A percentile compares a stretch with the other conserved stretches of the same genome.
phyloP scores from a whole-genome alignment of 805 yeast species.

The Sugiyamaella lignohabitans region DNA sequence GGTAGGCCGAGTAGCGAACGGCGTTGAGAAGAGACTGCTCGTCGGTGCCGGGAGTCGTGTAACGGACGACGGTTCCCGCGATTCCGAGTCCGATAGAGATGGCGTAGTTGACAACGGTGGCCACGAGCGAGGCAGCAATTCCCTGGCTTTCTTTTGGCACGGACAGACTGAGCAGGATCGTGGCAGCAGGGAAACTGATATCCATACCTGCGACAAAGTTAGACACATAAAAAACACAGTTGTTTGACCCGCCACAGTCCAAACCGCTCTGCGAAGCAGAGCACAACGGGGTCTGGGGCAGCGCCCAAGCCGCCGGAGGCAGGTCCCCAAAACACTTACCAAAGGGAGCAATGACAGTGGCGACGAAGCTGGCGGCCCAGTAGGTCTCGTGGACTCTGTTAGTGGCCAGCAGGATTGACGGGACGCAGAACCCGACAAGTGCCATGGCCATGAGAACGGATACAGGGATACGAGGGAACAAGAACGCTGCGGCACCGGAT shows the following conservation, averaged over 20 bases:
- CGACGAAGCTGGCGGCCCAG: slow-evolving; percentile 52
- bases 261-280: too few species aligned
- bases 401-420: slow-evolving; percentile 45
- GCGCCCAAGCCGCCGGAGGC: too few species aligned
- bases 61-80: slow-evolving; percentile 58
- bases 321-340: too few species aligned
- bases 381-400: slow-evolving; percentile 40
- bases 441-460: slow-evolving; percentile 24
- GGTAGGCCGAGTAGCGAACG: slow-evolving; percentile 51
- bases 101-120: slow-evolving; percentile 66
- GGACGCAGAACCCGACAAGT: slow-evolving; percentile 48
- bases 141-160: slow-evolving; percentile 66
- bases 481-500: slow-evolving; percentile 36
- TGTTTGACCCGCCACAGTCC: too few species aligned
- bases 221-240: too few species aligned
- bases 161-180: slow-evolving; percentile 52
- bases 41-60: slow-evolving; percentile 21
- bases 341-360: slow-evolving; percentile 51
- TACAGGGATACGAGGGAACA: slow-evolving; percentile 30
- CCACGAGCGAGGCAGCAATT: slow-evolving; percentile 66
- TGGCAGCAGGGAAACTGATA: slow-evolving; percentile 67
- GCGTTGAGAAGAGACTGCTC: slow-evolving; percentile 34
- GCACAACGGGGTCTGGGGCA: too few species aligned
- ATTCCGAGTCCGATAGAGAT: slow-evolving; percentile 65
- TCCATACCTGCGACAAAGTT: too few species aligned